Evolutionary conservation across 495 filamentous ascomycete species (phyloP).

Genomic region (Choiromyces venosus): DNA sequence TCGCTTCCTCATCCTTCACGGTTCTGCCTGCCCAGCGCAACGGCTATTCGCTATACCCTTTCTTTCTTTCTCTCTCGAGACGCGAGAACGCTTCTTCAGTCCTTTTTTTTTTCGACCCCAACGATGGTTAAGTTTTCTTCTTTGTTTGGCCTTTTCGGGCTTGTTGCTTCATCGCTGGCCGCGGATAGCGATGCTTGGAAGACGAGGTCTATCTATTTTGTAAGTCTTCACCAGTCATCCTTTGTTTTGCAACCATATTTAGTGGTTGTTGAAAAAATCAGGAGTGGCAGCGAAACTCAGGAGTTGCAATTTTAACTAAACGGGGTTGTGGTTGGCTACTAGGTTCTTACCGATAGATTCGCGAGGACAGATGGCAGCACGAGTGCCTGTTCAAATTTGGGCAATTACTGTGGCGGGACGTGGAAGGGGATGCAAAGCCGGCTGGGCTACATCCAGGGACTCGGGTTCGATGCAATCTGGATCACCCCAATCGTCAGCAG

Average conservation of each 20-base stretch:
- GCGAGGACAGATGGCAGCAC: slow-evolving; percentile 62
- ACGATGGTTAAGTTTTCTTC: background rate
- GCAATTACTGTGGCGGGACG: slow-evolving; percentile 67
- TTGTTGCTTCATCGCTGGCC: slow-evolving; percentile 32
- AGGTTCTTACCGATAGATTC: slow-evolving; percentile 65
- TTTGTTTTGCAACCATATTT: too few relatives aligned
- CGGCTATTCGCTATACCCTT: background rate
- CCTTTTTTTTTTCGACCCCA: too few relatives aligned
- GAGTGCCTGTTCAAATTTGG: slow-evolving; percentile 48
- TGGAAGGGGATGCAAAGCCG: slow-evolving; percentile 67
- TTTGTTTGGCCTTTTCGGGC: slow-evolving; percentile 23
- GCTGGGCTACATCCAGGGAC: slow-evolving; percentile 65
- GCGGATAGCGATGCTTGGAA: slow-evolving; percentile 44
- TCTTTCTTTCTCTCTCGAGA: background rate
- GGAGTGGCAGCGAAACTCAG: slow-evolving; percentile 16
- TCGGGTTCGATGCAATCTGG: slow-evolving; percentile 81
- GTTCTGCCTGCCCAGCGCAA: background rate
- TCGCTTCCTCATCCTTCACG: background rate
- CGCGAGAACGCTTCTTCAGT: background rate
- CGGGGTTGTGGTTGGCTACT: background rate
- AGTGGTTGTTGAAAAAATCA: background rate
- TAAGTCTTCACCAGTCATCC: slow-evolving; percentile 9
- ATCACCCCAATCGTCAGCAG: slow-evolving; percentile 69
- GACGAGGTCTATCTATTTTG: slow-evolving; percentile 43
- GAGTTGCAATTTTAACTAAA: slow-evolving; percentile 12